Base-by-base conservation (phyloP, 768 basidiomycete genomes). In the Auricularia heimuer region DNA sequence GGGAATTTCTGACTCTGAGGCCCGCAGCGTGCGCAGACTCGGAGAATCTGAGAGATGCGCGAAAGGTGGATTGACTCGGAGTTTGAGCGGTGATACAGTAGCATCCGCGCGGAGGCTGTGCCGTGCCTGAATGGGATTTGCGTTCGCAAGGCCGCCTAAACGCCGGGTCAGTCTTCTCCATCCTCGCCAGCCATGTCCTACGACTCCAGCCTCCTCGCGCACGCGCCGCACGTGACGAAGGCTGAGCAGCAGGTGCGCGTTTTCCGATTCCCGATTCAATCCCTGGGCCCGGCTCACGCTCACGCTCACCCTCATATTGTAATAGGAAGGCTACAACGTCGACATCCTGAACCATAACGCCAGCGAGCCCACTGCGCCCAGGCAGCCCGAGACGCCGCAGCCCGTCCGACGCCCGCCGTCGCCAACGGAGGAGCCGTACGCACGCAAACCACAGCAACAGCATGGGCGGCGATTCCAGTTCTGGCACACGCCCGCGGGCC, bases 251-350 rank as follows among this genome's bases (percentile, higher is more conserved):
- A 51, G 47, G 47, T 51, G 1, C 36, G 33, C 11, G 6, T 16
- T 14, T 0, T 3, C 36, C 14, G 10, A 44, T 16, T 18, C 14
- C 47, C 6, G 11, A 12, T 18, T 51, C 47, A 51, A 14, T 42
- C 7, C 39, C 44, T 11, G 44, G 14, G 6, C 14, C 21, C 18
- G 16, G 47, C 47, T 51, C 11, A 51, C 4, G 14, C 47, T 8
- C 18, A 21, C 47, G 14, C 6, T 1, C 72, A 34, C 24, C 29
- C 29, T 29, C 29, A 29, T 29, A 29, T 29, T 65, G 54, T 67
- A n/a, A n/a, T n/a, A 85, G 83, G 79, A 80, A 75, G 83, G 84
- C 1, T 85, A 85, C 73, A 80, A 80, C 63, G 76, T 82, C 64
- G 79, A 82, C 68, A 70, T 85, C 16, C 67, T 76, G 8, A 71